Conservation (phyloP, 2,329 filamentous ascomycete species). For the Boeremia lycopersici region DNA sequence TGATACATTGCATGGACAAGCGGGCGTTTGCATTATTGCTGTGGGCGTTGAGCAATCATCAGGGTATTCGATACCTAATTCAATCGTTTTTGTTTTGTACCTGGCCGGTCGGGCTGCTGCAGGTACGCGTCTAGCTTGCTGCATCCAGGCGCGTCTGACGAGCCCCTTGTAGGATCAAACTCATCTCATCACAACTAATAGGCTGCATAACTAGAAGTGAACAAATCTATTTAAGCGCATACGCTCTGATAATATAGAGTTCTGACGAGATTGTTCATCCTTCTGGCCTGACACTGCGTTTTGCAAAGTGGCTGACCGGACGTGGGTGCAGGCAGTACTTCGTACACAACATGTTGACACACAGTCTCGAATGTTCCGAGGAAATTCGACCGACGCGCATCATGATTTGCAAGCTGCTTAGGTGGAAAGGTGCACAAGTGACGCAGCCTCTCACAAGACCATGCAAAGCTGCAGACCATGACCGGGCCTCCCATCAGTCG, state of each 20-base stretch:
- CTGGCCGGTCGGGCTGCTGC: constrained; percentile 6
- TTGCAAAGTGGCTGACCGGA: no score
- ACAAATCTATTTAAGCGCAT: no score
- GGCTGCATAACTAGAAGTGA: no score
- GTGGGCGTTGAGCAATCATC: constrained; percentile 9
- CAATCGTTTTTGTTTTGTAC: not conserved
- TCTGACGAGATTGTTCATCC: no score
- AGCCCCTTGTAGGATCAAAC: no score
- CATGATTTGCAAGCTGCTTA: not conserved
- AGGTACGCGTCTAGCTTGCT: constrained; percentile 13
- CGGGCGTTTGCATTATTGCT: not conserved
- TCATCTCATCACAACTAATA: no score
- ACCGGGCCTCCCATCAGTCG: not conserved
- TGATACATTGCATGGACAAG: not conserved
- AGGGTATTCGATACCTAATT: not conserved
- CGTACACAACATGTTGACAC: no score
- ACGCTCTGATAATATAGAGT: no score
- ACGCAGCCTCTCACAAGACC: constrained; percentile 15
- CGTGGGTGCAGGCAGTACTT: no score
- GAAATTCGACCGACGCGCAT: not conserved
- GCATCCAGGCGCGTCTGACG: no score
- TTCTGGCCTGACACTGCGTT: no score
- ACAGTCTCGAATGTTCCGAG: not conserved
- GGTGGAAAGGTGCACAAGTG: constrained; percentile 5
- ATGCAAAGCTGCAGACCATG: not conserved